Base-by-base conservation (phyloP, 2,329 filamentous ascomycete species). In the Diaporthe caulivora region DNA sequence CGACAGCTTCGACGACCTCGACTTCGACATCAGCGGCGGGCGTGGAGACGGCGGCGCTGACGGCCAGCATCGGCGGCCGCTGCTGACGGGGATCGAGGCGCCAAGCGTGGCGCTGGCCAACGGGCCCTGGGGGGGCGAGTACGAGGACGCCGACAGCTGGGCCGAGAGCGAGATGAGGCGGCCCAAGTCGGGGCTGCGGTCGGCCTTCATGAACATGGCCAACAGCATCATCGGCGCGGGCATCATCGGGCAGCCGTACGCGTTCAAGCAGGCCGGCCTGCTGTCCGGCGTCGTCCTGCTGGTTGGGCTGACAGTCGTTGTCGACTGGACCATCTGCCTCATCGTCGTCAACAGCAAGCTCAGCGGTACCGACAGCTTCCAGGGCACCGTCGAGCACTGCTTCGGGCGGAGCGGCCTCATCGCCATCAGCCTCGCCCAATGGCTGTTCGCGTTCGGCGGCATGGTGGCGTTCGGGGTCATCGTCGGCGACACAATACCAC, bases 191-290 rank as follows among this genome's bases (percentile, higher is more conserved):
- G 93, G 93, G 7, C 88, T 98, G 84, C 88, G 90, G 75, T 94
- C 93, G 81, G 96, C 97, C 3, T 98, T 99, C 78, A 98, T 98
- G 95, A 99, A 99, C 84, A 99, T 99, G 97, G 96, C 97, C 76
- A 99, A 99, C 86, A 97, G 94, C 79, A 99, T 99, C 82, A 98
- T 99, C 77, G 92, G 91, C 51, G 92, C 91, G 2, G 91, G 91
- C 69, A 93, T 93, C 82, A 92, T 93, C 79, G 91, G 94, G 4
- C 97, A 99, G 84, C 95, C 97, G 17, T 99, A 98, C 84, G 97
- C 97, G n/a, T 93, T 99, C 80, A 91, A 91, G 73, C 95, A 98
- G 85, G 97, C 97, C 10, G 97, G 97, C 9, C 89, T 99, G 78
- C 82, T 94, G 21, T 92, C 94, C 49, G 97, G 97, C 37, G 87